Percentiles rank a stretch among this genome's conserved stretches.
phyloP scores from a whole-genome alignment of 495 filamentous ascomycete species.

The Podospora fimiseda region DNA sequence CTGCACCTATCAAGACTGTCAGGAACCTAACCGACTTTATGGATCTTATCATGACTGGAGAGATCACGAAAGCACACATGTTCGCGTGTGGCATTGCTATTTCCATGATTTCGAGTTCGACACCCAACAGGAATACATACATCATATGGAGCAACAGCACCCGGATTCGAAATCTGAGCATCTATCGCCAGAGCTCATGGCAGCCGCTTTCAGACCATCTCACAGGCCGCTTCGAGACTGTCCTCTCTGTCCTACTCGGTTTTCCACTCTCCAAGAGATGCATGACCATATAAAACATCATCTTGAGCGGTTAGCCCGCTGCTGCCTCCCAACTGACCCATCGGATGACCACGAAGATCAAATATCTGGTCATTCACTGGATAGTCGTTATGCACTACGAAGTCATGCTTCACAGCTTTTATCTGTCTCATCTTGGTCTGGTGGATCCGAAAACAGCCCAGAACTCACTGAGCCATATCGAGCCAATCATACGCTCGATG shows the following conservation, averaged over 20 bases:
- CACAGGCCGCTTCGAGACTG: not conserved
- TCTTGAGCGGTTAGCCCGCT: not conserved
- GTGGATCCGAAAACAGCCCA: no score
- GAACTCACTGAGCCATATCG: no score
- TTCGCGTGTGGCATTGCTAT: not conserved
- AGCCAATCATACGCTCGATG: no score
- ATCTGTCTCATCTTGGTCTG: no score
- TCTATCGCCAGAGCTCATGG: not conserved
- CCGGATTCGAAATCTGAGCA: not conserved
- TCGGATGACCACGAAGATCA: not conserved
- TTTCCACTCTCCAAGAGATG: not conserved
- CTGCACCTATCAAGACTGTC: conserved; percentile 25
- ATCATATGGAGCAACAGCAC: not conserved
- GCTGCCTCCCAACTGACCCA: not conserved
- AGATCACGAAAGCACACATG: conserved; percentile 21
- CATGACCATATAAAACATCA: not conserved
- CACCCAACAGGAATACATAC: not conserved
- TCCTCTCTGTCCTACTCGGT: not conserved
- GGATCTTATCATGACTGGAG: conserved; percentile 25
- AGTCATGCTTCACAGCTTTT: no score
- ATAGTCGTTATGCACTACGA: no score
- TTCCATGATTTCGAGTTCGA: not conserved
- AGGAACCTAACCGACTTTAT: conserved; percentile 19
- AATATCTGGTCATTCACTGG: no score
- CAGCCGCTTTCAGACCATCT: not conserved